A percentile compares a stretch with the other conserved stretches of the same genome.
phyloP scores from a whole-genome alignment of 2,329 filamentous ascomycete species.

The Exophiala alcalophila region DNA sequence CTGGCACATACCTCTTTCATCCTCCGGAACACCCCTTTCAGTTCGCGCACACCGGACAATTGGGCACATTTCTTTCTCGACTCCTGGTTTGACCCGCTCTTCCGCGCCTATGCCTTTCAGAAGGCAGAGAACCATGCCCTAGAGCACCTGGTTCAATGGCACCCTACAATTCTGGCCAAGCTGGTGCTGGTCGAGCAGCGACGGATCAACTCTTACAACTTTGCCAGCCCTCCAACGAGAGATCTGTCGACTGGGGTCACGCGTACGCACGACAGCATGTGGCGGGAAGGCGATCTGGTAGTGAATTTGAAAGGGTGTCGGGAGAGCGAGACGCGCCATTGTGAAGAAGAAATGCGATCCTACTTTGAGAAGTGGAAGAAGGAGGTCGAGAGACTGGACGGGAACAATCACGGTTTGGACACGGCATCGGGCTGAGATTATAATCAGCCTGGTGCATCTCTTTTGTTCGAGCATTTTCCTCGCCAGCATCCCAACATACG shows the following conservation, averaged over 20 bases:
- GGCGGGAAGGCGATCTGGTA: conserved; percentile 80
- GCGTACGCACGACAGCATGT: conserved; percentile 56
- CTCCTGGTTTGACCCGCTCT: conserved; percentile 93
- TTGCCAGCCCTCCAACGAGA: conserved; percentile 29
- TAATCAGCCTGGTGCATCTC: too few relatives aligned
- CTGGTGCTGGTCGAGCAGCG: conserved; percentile 86
- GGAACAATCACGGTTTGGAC: too few relatives aligned
- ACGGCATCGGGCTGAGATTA: too few relatives aligned
- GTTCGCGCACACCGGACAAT: conserved; percentile 53
- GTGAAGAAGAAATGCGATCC: conserved; percentile 67
- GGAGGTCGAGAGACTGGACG: conserved; percentile 29
- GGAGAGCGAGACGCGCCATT: conserved; percentile 55
- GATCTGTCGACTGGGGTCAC: conserved; percentile 36
- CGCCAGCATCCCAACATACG: too few relatives aligned
- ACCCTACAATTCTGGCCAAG: conserved; percentile 89
- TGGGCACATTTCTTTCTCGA: conserved; percentile 94
- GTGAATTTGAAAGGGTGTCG: conserved; percentile 75
- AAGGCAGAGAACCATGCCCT: conserved; percentile 90
- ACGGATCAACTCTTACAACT: conserved; percentile 74
- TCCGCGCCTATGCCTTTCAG: conserved; percentile 91
- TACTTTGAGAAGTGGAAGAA: conserved; percentile 47
- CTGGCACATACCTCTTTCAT: conserved; percentile 75
- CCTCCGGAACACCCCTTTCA: conserved; percentile 49
- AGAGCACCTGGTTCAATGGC: conserved; percentile 92
- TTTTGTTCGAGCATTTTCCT: too few relatives aligned